Evolutionary conservation across 148 eudicot genomes (phyloP), one percentile per base, ranked within the genome.

Genomic region (Chenopodium album): DNA sequence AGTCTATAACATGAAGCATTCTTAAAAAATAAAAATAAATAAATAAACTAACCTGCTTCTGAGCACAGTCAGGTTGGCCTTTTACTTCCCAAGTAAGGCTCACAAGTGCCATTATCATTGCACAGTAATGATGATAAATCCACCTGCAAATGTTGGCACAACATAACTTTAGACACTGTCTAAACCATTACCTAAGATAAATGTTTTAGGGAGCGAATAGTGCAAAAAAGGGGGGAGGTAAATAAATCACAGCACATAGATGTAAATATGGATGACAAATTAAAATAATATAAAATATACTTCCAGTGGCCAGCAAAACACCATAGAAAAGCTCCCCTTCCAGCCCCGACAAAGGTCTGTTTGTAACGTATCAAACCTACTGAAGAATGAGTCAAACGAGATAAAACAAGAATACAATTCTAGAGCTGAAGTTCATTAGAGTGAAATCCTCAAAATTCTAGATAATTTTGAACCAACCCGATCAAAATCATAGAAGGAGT

Each of bases 81-180:
- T 92, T 97, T 77, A 95, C 92, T 82, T 94, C 99, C 99, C 99
- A 95, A 56, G 99, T 95, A 73, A 95, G 93, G 88, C 99, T 95
- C 84, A 95, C 94, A 50, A 95, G 88, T 76, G 99, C 98, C 98
- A 94, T 93, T 67, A 89, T 86, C 95, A 92, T 95, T 81, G 99
- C 99, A 87, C 89, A 95, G 74, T 95, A 95, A 85, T 95, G 99
- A 89, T 95, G 99, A 65, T 88, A 87, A 81, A 95, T 89, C 98
- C 99, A 94, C 99, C 99, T 95, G 90, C 69, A 88, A 34, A 41
- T 65, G 60, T 29, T 65, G 47, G 54, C 62, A 20, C 20, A 54
- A 9, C 17, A 22, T 50, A 47, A 70, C 44, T 76, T 64, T 28
- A 37, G 79, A 48, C 60, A 47, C 11, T 62, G 66, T 62, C 50